Conservation (phyloP, 768 basidiomycete species). For the Leucocoprinus birnbaumii region DNA sequence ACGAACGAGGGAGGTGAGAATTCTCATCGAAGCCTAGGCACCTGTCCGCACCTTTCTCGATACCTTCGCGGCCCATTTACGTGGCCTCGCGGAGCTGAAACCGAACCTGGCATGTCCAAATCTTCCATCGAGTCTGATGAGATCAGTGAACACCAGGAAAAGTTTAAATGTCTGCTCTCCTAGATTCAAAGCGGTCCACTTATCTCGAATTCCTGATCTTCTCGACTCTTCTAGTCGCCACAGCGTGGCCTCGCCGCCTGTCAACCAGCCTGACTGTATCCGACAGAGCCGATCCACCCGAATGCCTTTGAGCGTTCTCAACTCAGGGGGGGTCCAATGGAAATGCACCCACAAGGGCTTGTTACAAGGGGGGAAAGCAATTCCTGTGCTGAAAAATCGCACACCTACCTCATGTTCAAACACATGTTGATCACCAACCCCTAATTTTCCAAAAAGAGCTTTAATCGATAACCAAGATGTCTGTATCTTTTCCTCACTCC, state of each 20-base stretch:
- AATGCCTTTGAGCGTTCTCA: not conserved
- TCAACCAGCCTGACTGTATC: not conserved
- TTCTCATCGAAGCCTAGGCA: conserved; percentile 38
- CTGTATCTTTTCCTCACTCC: not conserved
- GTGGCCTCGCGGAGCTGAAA: conserved; percentile 39
- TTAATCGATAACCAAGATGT: conserved; percentile 15
- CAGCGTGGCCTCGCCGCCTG: not conserved
- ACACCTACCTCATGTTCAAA: conserved; percentile 33
- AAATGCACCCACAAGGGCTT: conserved; percentile 4
- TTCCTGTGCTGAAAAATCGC: not conserved
- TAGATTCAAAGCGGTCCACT: conserved; percentile 10
- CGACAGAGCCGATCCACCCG: conserved; percentile 4
- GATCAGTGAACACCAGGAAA: conserved; percentile 22
- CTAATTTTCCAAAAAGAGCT: conserved; percentile 14
- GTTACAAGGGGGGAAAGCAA: too few species aligned
- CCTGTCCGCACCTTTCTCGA: conserved; percentile 37
- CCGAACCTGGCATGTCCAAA: conserved; percentile 29
- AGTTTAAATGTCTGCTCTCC: conserved; percentile 11
- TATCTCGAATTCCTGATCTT: conserved; percentile 8
- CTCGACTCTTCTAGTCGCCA: not conserved
- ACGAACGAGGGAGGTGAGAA: conserved; percentile 36
- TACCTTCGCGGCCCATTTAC: conserved; percentile 42
- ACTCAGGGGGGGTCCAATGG: not conserved
- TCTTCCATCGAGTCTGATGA: conserved; percentile 30
- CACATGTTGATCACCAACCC: conserved; percentile 33